phyloP scores from a whole-genome alignment of 225 moss, liverwort and hornwort genomes.

The Pseudoscleropodium purum region DNA sequence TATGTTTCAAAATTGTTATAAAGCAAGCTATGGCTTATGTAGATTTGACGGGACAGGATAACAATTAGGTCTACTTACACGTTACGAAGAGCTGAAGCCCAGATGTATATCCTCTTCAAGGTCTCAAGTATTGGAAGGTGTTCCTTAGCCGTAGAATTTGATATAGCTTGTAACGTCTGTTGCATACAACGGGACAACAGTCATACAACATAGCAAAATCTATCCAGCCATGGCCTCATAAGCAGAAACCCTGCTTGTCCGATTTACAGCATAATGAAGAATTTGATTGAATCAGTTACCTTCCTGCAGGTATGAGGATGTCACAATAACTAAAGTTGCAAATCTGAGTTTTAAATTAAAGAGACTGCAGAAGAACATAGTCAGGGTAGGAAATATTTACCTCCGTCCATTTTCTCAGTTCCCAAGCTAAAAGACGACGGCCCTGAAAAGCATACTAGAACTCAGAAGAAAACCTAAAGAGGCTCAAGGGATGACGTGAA shows the following conservation, averaged over 20 bases:
- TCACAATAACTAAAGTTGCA: background rate
- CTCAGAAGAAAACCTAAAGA: background rate
- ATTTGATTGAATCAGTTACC: background rate
- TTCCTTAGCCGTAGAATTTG: slow-evolving; percentile 1
- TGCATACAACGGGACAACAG: background rate
- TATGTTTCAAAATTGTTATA: background rate
- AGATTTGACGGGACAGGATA: background rate
- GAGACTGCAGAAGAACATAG: background rate
- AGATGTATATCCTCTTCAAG: slow-evolving; percentile 15
- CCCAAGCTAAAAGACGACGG: slow-evolving; percentile 32
- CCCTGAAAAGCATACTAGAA: slow-evolving; percentile 24
- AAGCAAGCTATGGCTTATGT: background rate
- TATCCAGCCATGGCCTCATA: background rate
- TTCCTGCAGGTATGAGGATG: background rate
- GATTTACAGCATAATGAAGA: background rate
- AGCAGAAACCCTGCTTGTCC: background rate
- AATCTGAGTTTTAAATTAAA: background rate
- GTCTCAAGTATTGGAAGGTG: background rate
- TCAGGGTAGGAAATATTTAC: background rate
- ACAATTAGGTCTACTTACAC: slow-evolving; percentile 10
- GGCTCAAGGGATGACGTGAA: background rate
- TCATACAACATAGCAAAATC: background rate
- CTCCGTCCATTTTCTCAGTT: slow-evolving; percentile 19
- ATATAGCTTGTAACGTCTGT: slow-evolving; percentile 1
- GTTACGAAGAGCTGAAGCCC: slow-evolving; percentile 18